A percentile compares a stretch with the other conserved stretches of the same genome.
phyloP scores from a whole-genome alignment of 2,329 filamentous ascomycete genomes.

The Akanthomyces lecanii region DNA sequence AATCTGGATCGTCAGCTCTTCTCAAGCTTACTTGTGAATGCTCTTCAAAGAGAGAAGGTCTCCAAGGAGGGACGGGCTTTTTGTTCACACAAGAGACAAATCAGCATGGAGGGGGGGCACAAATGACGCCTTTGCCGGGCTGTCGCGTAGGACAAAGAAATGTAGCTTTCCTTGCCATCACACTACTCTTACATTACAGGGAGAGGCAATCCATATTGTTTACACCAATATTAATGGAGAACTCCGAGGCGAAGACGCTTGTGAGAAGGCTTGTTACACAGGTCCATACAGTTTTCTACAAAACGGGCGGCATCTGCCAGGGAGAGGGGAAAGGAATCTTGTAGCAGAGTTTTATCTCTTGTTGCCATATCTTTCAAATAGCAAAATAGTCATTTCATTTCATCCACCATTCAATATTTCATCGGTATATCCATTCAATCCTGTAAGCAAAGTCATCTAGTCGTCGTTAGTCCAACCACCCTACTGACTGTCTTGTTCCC shows the following conservation, averaged over 20 bases:
- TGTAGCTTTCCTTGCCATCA: neutral
- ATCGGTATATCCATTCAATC: neutral
- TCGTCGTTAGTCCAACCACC: neutral
- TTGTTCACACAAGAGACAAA: neutral
- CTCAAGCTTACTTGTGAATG: no score
- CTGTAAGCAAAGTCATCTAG: neutral
- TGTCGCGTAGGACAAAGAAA: conserved; percentile 1
- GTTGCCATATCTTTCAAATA: neutral
- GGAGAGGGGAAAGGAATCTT: neutral
- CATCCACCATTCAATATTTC: neutral
- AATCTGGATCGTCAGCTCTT: no score
- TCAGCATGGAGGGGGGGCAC: neutral
- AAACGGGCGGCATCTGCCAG: neutral
- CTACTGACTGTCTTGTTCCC: neutral
- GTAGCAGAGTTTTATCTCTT: neutral
- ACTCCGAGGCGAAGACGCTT: neutral
- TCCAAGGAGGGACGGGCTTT: no score
- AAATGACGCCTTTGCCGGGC: neutral
- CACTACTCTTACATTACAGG: neutral
- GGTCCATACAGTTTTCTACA: neutral
- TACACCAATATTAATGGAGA: neutral
- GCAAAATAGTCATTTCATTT: neutral
- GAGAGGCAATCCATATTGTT: neutral
- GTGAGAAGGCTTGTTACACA: conserved; percentile 2
- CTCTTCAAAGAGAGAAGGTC: neutral